These are phyloP conservation scores for Carex pumila DNA, from an alignment of 176 grass and related monocot species.

Conservation along the genomic window DNA sequence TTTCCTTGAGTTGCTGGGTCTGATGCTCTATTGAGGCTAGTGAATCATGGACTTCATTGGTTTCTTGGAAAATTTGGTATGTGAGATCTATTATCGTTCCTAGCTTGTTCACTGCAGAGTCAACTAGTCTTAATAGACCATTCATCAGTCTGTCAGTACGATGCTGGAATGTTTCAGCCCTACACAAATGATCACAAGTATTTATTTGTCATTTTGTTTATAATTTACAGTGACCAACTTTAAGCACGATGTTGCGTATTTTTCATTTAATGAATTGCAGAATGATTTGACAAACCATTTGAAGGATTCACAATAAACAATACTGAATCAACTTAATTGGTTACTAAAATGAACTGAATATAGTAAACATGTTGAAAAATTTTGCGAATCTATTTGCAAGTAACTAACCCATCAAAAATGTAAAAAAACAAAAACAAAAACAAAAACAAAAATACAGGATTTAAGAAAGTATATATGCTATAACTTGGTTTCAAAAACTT, in stretches of 20 bases:
- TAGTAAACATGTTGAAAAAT: not conserved
- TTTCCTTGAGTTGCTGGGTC: conserved; percentile 21
- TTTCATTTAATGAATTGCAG: not conserved
- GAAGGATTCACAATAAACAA: not conserved
- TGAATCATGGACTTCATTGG: conserved; percentile 34
- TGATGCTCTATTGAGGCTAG: conserved; percentile 41
- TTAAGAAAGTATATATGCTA: not conserved
- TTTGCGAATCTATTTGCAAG: not conserved
- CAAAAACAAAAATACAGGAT: not conserved
- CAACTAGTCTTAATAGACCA: conserved; percentile 46
- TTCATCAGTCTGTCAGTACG: conserved; percentile 67
- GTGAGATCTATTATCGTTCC: conserved; percentile 54
- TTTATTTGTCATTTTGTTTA: not conserved
- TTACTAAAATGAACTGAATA: not conserved
- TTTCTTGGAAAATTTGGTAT: conserved; percentile 48
- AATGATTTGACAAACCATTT: not conserved
- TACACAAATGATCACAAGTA: conserved; percentile 14
- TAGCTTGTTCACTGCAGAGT: conserved; percentile 62
- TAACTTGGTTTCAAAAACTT: conserved; percentile 1
- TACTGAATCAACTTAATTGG: not conserved
- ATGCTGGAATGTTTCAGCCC: conserved; percentile 82
- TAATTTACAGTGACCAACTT: not conserved
- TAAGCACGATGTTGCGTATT: not conserved
- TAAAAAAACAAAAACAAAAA: not conserved
- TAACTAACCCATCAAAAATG: not conserved